A percentile compares a stretch with the other conserved stretches of the same genome.
phyloP scores from a whole-genome alignment of 768 basidiomycete species.

The Psilocybe cyanescens region DNA sequence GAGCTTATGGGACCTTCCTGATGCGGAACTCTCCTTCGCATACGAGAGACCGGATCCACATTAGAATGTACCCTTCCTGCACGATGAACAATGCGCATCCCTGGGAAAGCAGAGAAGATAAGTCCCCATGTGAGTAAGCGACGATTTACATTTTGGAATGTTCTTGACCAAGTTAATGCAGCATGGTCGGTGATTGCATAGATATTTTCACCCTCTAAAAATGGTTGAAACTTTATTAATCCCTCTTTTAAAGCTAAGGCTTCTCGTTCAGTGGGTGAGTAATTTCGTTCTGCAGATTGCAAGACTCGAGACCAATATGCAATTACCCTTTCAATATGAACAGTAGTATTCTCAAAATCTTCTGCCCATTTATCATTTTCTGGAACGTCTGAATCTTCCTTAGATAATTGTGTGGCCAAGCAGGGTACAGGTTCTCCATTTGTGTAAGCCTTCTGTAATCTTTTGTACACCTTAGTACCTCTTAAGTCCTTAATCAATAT shows the following conservation, averaged over 20 bases:
- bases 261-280: slow-evolving; percentile 8
- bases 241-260: slow-evolving; percentile 3
- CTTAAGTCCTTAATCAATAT: slow-evolving; percentile 1
- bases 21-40: not conserved
- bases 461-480: slow-evolving; percentile 6
- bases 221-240: not conserved
- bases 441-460: not conserved
- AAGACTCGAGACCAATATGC: slow-evolving; percentile 9
- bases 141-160: not conserved
- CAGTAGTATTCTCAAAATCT: not conserved
- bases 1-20: not conserved
- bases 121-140: slow-evolving; percentile 1
- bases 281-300: not conserved
- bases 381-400: not conserved
- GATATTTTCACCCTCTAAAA: slow-evolving; percentile 1
- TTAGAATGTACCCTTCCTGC: slow-evolving; percentile 2
- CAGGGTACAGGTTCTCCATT: too few relatives aligned
- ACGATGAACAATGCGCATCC: not conserved
- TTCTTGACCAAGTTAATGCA: not conserved
- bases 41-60: not conserved
- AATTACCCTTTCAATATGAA: too few relatives aligned
- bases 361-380: not conserved
- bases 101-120: not conserved
- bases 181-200: not conserved
- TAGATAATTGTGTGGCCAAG: not conserved